These are phyloP conservation scores for Panicum hallii DNA, from an alignment of 202 grass and related monocot genomes.

Conservation along the genomic window DNA sequence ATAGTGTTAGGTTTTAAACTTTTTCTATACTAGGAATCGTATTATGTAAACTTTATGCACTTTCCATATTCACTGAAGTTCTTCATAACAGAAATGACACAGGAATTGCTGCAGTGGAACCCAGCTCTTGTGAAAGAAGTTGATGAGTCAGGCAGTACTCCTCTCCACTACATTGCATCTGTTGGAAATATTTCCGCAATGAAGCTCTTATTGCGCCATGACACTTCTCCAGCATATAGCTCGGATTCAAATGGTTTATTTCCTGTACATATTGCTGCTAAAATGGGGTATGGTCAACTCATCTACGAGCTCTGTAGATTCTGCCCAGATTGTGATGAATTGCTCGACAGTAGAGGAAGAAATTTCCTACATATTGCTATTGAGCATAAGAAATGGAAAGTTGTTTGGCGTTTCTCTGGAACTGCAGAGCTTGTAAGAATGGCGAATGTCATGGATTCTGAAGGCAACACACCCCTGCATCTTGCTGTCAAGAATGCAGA, in stretches of 20 bases:
- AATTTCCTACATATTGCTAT: constrained; percentile 78
- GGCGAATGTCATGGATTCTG: constrained; percentile 61
- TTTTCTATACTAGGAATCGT: neutral
- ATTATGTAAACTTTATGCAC: neutral
- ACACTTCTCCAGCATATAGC: constrained; percentile 62
- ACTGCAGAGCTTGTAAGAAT: constrained; percentile 51
- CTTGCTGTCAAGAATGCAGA: constrained; percentile 58
- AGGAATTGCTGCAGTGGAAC: constrained; percentile 54
- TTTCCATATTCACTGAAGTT: constrained; percentile 47
- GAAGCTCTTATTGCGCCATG: constrained; percentile 48
- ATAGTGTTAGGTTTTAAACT: constrained; percentile 16
- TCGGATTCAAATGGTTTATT: constrained; percentile 60
- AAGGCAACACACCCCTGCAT: constrained; percentile 73
- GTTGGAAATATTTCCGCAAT: constrained; percentile 39
- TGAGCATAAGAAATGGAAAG: constrained; percentile 47
- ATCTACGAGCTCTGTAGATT: constrained; percentile 49
- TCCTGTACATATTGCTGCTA: constrained; percentile 71
- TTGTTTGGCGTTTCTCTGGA: constrained; percentile 54
- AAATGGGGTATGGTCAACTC: constrained; percentile 39
- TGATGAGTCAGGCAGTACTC: constrained; percentile 60
- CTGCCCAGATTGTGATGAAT: constrained; percentile 64
- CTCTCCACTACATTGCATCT: constrained; percentile 67
- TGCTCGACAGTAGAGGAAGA: constrained; percentile 63
- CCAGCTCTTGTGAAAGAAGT: constrained; percentile 45
- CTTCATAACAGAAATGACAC: constrained; percentile 54